Evolutionary conservation across 768 basidiomycete genomes (phyloP).

Genomic region (Clavulina sp.): DNA sequence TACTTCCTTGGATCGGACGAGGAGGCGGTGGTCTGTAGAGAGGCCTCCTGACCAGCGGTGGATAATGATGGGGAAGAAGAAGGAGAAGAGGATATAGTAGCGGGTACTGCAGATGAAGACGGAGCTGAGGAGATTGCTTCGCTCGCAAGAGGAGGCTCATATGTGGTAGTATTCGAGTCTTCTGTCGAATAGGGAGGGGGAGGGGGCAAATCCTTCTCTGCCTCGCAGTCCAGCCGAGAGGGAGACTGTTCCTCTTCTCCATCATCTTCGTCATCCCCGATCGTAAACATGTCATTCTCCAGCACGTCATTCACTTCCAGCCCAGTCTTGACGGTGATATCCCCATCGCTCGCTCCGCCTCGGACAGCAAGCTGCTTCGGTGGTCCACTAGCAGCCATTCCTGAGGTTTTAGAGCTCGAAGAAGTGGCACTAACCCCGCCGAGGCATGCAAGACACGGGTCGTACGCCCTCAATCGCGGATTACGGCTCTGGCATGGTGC

Average conservation of each 20-base stretch:
- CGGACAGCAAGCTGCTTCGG: conserved; percentile 8
- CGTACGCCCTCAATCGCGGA: conserved; percentile 45
- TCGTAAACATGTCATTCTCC: conserved; percentile 45
- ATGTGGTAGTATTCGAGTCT: neutral
- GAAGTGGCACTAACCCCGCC: conserved; percentile 31
- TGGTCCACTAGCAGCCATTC: conserved; percentile 8
- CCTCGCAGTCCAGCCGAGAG: neutral
- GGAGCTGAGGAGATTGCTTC: conserved; percentile 9
- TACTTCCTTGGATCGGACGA: conserved; percentile 23
- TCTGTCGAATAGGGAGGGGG: neutral
- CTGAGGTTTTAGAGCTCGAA: conserved; percentile 9
- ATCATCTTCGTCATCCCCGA: conserved; percentile 44
- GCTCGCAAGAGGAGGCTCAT: neutral
- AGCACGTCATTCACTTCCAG: conserved; percentile 26
- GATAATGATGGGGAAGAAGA: neutral
- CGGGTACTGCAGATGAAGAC: neutral
- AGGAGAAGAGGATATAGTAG: neutral
- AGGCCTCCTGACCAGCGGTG: neutral
- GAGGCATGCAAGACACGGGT: conserved; percentile 57
- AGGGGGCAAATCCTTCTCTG: neutral
- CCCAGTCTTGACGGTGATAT: conserved; percentile 24
- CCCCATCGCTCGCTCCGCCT: conserved; percentile 9
- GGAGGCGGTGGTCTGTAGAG: conserved; percentile 2
- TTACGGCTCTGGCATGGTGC: conserved; percentile 36
- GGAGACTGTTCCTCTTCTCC: conserved; percentile 5